Conservation (phyloP, 148 eudicot species). For the Polygonum maritimum region DNA sequence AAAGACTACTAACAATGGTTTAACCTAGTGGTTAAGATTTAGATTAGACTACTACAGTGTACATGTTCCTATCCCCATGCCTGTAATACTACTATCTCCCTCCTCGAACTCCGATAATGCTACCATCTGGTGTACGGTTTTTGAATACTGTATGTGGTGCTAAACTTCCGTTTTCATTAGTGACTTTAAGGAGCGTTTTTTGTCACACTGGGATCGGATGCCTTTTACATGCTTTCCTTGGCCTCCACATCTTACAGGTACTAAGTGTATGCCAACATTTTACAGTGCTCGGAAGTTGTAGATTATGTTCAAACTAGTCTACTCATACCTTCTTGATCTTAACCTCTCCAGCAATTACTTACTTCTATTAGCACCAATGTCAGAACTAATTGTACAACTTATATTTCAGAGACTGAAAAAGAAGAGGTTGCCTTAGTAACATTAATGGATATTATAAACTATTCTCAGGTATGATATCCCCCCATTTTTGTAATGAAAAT, state of each 20-base stretch:
- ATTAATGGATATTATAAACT: slow-evolving; percentile 14
- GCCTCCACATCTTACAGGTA: slow-evolving; percentile 66
- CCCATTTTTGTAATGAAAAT: neutral
- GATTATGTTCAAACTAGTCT: neutral
- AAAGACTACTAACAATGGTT: too few relatives aligned
- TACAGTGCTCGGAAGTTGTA: neutral
- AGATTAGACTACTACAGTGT: neutral
- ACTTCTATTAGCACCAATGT: neutral
- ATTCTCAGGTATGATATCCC: slow-evolving; percentile 3
- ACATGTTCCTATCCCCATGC: neutral
- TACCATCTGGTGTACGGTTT: neutral
- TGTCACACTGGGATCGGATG: slow-evolving; percentile 53
- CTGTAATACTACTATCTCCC: neutral
- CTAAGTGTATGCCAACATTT: slow-evolving; percentile 1
- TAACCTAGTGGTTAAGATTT: neutral
- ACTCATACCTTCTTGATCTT: neutral
- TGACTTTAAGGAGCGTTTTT: slow-evolving; percentile 37
- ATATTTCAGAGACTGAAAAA: slow-evolving; percentile 45
- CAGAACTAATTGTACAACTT: neutral
- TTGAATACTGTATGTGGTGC: neutral
- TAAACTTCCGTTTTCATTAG: slow-evolving; percentile 22
- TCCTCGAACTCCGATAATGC: neutral
- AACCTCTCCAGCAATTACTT: neutral
- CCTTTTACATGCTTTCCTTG: slow-evolving; percentile 67
- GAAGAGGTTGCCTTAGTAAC: slow-evolving; percentile 60